These are phyloP conservation scores for Endothia cerciana DNA, from an alignment of 2,329 filamentous ascomycete genomes.

Conservation along the genomic window DNA sequence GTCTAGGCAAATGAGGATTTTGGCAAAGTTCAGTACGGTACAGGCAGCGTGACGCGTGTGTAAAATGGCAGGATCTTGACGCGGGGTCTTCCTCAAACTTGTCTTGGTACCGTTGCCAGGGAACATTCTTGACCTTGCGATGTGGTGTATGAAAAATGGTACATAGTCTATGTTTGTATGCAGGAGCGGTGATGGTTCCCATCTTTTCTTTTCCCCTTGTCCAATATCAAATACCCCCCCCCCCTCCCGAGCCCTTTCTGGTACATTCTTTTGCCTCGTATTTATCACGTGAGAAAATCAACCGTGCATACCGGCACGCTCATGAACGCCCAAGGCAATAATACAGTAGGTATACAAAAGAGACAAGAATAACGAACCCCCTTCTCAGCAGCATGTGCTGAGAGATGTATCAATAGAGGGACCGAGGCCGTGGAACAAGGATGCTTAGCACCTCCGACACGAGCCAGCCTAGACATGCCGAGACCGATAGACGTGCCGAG, in stretches of 20 bases:
- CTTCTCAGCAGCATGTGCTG: too few species aligned
- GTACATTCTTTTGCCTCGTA: background rate
- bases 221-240: background rate
- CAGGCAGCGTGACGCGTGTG: too few species aligned
- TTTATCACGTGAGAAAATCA: background rate
- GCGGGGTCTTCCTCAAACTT: background rate
- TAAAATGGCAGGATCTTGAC: too few species aligned
- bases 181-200: background rate
- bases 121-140: background rate
- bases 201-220: background rate
- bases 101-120: background rate
- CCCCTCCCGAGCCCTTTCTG: background rate
- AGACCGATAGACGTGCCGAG: background rate
- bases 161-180: conserved; percentile 2
- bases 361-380: background rate
- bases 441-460: background rate
- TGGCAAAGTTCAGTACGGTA: too few species aligned
- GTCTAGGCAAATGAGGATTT: too few species aligned
- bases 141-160: background rate
- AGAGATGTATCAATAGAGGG: background rate
- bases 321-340: background rate
- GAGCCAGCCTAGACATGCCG: background rate
- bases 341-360: background rate
- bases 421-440: background rate
- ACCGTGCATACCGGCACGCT: background rate